Base-by-base conservation (phyloP, 1,139 yeast genomes). In the Candida sp. region DNA sequence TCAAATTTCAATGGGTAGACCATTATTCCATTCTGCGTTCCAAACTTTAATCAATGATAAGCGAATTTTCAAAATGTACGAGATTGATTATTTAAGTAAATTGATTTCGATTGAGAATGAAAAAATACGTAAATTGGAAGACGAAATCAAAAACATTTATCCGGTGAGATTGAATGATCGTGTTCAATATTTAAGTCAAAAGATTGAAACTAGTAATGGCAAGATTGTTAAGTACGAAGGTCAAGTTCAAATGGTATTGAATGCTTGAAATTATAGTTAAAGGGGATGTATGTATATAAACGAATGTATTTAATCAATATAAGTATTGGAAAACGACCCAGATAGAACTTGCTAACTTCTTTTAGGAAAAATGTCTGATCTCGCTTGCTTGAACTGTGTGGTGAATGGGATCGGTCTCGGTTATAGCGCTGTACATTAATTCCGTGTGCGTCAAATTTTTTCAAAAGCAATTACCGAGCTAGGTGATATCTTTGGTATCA, bases 1-100 rank as follows among this genome's bases (percentile, higher is more conserved):
- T 40, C 75, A 77, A 5, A 77, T 93, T 29, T 64, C 69, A 32
- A 88, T 95, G 1, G 96, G 97, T 0, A 82, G 91, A 55, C 99
- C 99, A 1, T 68, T 93, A 21, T 91, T 73, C 61, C 77, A 78
- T 48, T 89, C 93, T 0, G 97, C 98, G 0, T 93, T 93, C 66
- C 60, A 70, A 44, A 75, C 79, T 45, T 71, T 93, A 56, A 75
- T 83, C 4, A 56, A 69, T 1, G 93, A 89, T 58, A 56, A 68
- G 12, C 74, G 76, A 33, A 67, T 87, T 8, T 77, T 71, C 47
- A 81, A 80, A 22, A 70, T 81, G 21, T 75, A 87, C 63, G 96
- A 89, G 58, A 72, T 83, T 2, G 75, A 79, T 27, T 81, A 82
- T 49, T 66, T 84, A 42, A 67, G 71, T 40, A 72, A 73, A 38